These are phyloP conservation scores for Saccharomycopsis lassenensis DNA, from an alignment of 805 yeast genomes.

Conservation along the genomic window DNA sequence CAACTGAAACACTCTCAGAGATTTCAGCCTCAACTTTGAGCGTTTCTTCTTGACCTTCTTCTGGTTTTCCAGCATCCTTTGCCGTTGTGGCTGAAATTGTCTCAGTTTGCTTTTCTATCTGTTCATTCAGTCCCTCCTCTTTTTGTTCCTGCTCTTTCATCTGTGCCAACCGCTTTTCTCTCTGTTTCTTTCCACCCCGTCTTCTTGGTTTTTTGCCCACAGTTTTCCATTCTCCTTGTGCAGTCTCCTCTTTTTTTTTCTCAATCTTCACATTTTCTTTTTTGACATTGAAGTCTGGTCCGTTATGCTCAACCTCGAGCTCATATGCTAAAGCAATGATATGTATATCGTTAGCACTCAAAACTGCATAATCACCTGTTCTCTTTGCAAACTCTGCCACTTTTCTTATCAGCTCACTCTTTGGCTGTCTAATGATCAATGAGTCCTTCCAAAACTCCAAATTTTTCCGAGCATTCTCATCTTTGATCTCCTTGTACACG, in stretches of 20 bases:
- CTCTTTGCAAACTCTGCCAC: slow-evolving; percentile 69
- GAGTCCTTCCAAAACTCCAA: slow-evolving; percentile 70
- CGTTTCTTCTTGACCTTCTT: not conserved
- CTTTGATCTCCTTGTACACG: slow-evolving; percentile 76
- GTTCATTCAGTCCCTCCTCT: slow-evolving; percentile 9
- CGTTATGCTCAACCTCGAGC: slow-evolving; percentile 58
- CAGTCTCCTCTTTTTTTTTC: slow-evolving; percentile 16
- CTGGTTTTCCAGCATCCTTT: slow-evolving; percentile 9
- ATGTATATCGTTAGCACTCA: slow-evolving; percentile 86
- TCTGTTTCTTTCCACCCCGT: slow-evolving; percentile 58
- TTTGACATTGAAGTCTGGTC: no score
- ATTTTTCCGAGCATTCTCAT: slow-evolving; percentile 73
- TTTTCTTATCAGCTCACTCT: slow-evolving; percentile 44
- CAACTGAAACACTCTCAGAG: slow-evolving; percentile 4
- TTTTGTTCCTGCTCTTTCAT: slow-evolving; percentile 17
- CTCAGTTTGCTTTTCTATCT: slow-evolving; percentile 13
- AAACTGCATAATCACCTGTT: slow-evolving; percentile 86
- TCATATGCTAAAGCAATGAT: slow-evolving; percentile 88
- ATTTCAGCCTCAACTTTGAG: slow-evolving; percentile 17
- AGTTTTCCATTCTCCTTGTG: slow-evolving; percentile 2
- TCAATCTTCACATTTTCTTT: slow-evolving; percentile 19
- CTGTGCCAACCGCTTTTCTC: slow-evolving; percentile 33
- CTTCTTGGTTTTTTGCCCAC: slow-evolving; percentile 31
- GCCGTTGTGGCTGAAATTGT: slow-evolving; percentile 1
- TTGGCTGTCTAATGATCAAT: slow-evolving; percentile 69